Evolutionary conservation across 805 yeast species (phyloP), one percentile per base, ranked within the genome.

Genomic region (Ogataea chonburiensis): DNA sequence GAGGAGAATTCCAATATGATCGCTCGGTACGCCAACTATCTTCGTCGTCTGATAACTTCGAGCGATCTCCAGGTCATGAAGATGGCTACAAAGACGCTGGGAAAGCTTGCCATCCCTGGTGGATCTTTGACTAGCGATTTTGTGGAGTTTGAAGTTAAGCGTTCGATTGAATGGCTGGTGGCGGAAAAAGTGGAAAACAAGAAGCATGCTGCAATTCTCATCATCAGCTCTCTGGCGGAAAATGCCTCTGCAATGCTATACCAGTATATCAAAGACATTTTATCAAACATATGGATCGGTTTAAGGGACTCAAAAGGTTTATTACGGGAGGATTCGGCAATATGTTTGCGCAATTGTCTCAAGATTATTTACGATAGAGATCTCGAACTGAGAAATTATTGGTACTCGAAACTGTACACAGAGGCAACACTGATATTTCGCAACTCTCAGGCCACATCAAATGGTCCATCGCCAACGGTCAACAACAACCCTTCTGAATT

Each of bases 111-210:
- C 0, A 77, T 80, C 5, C 91, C 95, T 0, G 95, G 95, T 17
- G 93, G 95, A 1, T 79, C 94, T 1, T 63, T 88, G 36, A 86
- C 96, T 0, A 88, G 94, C 1, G 96, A 88, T 33, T 83, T 91
- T 58, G 96, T 93, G 17, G 97, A 91, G 44, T 84, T 78, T 50
- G 96, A 91, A 58, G 93, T 93, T 7, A 86, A 83, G 53, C 72
- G 85, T 31, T 86, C 96, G 24, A 70, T 91, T 33, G 98, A 93
- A 60, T 83, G 96, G 91, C 71, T 91, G 16, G 85, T 86, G 21
- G 72, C 82, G n/a, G 95, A 88, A 45, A 81, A 86, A 46, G 87
- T 83, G 52, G 96, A 87, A 50, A 74, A 75, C 28, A 75, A 94
- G 51, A 77, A 93, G 45, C 97, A 91, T 55, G 96, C 97, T 0